Conservation (phyloP, 148 eudicot species). For the Silene conica region DNA sequence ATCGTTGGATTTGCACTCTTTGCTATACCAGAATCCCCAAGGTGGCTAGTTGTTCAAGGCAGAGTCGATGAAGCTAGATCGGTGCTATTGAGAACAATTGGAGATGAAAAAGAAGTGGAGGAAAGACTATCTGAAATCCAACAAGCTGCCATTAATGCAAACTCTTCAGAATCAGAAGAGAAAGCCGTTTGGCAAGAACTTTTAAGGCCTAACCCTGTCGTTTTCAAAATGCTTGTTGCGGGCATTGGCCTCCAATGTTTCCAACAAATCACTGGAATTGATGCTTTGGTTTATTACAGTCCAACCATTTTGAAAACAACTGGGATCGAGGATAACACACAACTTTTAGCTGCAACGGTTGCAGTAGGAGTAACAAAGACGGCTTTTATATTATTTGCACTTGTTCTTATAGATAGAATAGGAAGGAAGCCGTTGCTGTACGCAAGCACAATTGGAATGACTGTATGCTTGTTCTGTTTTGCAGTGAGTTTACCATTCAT, state of each 20-base stretch:
- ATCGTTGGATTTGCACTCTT: constrained; percentile 63
- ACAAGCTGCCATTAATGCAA: constrained; percentile 41
- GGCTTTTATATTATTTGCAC: constrained; percentile 49
- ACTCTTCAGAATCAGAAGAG: constrained; percentile 27
- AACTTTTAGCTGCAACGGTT: constrained; percentile 79
- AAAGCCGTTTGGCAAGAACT: constrained; percentile 79
- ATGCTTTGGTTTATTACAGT: constrained; percentile 83
- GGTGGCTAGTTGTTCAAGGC: constrained; percentile 74
- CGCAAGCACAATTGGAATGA: constrained; percentile 83
- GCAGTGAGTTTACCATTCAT: constrained; percentile 43
- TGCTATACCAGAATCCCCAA: constrained; percentile 79
- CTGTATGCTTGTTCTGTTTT: constrained; percentile 59
- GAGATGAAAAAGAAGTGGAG: constrained; percentile 53
- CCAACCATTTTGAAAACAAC: constrained; percentile 66
- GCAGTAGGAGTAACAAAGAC: constrained; percentile 81
- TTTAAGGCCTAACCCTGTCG: constrained; percentile 52
- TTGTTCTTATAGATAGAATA: constrained; percentile 55
- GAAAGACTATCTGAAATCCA: constrained; percentile 70
- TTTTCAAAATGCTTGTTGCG: constrained; percentile 54
- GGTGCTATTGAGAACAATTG: constrained; percentile 55
- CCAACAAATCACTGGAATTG: constrained; percentile 84
- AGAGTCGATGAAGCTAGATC: constrained; percentile 60
- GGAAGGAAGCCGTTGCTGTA: constrained; percentile 83
- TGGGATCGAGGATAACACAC: constrained; percentile 49
- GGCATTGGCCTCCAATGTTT: constrained; percentile 76